Conservation (phyloP, 169 alveolate species). For the Eimeria maxima region DNA sequence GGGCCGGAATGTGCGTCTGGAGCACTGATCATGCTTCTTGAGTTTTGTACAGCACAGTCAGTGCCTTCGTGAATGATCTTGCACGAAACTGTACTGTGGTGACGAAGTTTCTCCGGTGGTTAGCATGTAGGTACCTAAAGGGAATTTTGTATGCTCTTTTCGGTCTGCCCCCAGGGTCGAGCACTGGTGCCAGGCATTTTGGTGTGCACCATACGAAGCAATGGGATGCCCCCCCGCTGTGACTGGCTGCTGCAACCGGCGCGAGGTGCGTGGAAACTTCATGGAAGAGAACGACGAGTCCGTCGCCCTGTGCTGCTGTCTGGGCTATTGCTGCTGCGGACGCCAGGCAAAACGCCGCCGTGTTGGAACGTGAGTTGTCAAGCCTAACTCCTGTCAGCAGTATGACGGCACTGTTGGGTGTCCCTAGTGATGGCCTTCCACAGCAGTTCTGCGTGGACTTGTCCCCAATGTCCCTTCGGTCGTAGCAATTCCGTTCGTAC, state of each 20-base stretch:
- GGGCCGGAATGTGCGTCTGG: slow-evolving; percentile 64
- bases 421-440: neutral
- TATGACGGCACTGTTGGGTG: neutral
- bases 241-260: slow-evolving; percentile 77
- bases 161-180: slow-evolving; percentile 55
- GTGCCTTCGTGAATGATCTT: neutral
- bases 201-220: slow-evolving; percentile 82
- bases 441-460: neutral
- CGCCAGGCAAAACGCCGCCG: slow-evolving; percentile 62
- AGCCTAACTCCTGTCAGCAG: neutral
- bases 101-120: neutral
- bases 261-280: slow-evolving; percentile 68
- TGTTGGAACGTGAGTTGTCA: neutral
- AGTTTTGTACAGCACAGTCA: neutral
- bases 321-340: slow-evolving; percentile 65
- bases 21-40: neutral
- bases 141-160: neutral
- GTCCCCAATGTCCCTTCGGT: neutral
- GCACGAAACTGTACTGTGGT: neutral
- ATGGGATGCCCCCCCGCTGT: slow-evolving; percentile 71
- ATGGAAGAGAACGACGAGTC: slow-evolving; percentile 24
- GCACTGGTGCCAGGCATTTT: slow-evolving; percentile 80
- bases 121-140: neutral
- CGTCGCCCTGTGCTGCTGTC: slow-evolving; percentile 68
- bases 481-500: neutral